Evolutionary conservation across 805 yeast species (phyloP), one percentile per base, ranked within the genome.

Genomic region (Sugiyamaella lignohabitans): DNA sequence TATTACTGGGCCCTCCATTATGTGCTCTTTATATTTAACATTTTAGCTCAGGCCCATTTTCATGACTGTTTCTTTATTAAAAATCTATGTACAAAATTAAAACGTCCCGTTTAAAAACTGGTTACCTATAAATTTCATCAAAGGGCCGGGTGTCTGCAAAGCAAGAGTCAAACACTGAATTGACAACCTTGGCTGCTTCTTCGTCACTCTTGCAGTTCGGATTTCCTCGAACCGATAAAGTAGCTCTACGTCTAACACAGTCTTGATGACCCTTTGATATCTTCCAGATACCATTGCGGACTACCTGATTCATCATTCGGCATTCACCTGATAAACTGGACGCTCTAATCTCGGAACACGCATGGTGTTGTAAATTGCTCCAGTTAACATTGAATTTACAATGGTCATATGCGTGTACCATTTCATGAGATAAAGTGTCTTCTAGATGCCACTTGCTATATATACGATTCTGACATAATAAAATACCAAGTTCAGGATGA

Each of bases 331-430:
- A 84, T 19, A 93, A 71, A 55, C 87, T 82, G 8, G 94, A 82
- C 0, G 98, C 98, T 50, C 98, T 73, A 43, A 93, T 87, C 52
- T 93, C 98, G 1, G 97, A 82, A 64, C 98, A 93, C 0, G 98
- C 98, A 62, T 91, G 98, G 61, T 93, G 98, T 59, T 79, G 78
- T 60, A 93, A 69, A 64, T 91, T 79, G 47, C 74, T 59, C 84
- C 96, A 84, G 64, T 93, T 87, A 2, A 93, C 88, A 46, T 87
- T 71, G 71, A 93, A 93, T 63, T 87, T 83, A 53, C 86, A 70
- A 59, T 88, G 82, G 66, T 93, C 98, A 65, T 87, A 93, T 52
- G 88, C 93, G 65, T 93, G 98, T 29, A 93, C 80, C 63, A 93
- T 71, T 61, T 93, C 98, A 62, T 93, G 98, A 1, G 97, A 75